A percentile compares a stretch with the other conserved stretches of the same genome.
Evolutionary conservation across 106 monocot genomes (phyloP).

Genomic region (Dioscorea dumetorum): DNA sequence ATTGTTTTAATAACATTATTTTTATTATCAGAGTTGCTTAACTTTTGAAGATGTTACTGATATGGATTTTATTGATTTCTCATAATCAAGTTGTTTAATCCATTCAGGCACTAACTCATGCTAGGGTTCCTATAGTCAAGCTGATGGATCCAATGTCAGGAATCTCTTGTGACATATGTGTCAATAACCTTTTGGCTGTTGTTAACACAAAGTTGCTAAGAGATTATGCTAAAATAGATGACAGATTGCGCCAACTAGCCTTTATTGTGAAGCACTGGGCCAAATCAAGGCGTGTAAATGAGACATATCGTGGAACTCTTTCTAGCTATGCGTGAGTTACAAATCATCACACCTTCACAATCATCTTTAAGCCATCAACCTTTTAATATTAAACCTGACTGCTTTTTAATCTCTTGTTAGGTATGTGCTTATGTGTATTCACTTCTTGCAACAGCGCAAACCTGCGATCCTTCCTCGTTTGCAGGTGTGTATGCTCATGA

Average conservation of each 20-base stretch:
- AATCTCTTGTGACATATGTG: conserved; percentile 94
- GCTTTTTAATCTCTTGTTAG: conserved; percentile 25
- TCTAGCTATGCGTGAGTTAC: conserved; percentile 96
- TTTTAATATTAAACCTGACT: too few relatives aligned
- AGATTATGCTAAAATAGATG: conserved; percentile 89
- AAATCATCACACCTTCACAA: neutral
- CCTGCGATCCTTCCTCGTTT: conserved; percentile 96
- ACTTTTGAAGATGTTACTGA: neutral
- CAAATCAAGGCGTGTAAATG: conserved; percentile 85
- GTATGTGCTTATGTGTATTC: conserved; percentile 98
- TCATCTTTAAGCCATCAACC: too few relatives aligned
- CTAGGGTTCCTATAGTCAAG: conserved; percentile 98
- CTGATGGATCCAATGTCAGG: conserved; percentile 92
- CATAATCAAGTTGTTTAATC: neutral
- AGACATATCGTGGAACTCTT: conserved; percentile 95
- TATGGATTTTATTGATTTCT: neutral
- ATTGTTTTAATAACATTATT: too few relatives aligned
- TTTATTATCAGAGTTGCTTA: too few relatives aligned
- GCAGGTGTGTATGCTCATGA: conserved; percentile 45
- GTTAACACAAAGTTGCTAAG: conserved; percentile 93
- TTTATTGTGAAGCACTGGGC: conserved; percentile 99
- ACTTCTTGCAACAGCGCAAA: conserved; percentile 75
- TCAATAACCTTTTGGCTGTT: conserved; percentile 96
- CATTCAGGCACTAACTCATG: conserved; percentile 79
- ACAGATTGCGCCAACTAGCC: conserved; percentile 75